Evolutionary conservation across 2,329 filamentous ascomycete genomes (phyloP), one percentile per base, ranked within the genome.

Genomic region (Sporothrix curviconia): DNA sequence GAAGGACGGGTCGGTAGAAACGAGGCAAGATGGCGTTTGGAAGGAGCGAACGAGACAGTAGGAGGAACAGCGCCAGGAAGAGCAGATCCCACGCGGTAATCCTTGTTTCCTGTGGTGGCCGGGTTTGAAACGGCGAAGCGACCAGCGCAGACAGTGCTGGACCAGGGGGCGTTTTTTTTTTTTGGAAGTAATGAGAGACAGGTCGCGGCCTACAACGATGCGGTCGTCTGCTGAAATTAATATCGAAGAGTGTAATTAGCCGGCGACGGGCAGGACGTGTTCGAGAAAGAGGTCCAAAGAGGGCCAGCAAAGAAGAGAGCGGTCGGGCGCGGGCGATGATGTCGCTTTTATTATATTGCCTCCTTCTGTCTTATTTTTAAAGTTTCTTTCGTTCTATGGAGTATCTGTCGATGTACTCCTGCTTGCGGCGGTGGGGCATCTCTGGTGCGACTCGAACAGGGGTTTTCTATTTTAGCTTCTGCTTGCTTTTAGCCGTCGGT

Each of bases 201-300:
- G n/a, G n/a, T n/a, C n/a, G n/a, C n/a, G n/a, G n/a, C n/a, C n/a
- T n/a, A n/a, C n/a, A n/a, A n/a, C n/a, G n/a, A n/a, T n/a, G n/a
- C n/a, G n/a, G n/a, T n/a, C n/a, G n/a, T n/a, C n/a, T n/a, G n/a
- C n/a, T n/a, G n/a, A n/a, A n/a, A n/a, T 54, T 55, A 46, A 55
- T 55, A 55, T 30, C 30, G 52, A n/a, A n/a, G n/a, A 55, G 52
- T 12, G 51, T 6, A 50, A 49, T 51, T 50, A 34, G 46, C 44
- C 54, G 55, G 44, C 22, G 17, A 22, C 15, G 22, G 42, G 15
- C 24, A 40, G 24, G 34, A 28, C 12, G 40, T 4, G 40, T 19
- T 28, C 19, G 15, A 11, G 8, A 39, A 30, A 37, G 32, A 22
- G 19, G 19, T n/a, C n/a, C n/a, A n/a, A 49, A 2, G 50, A 37